A percentile compares a stretch with the other conserved stretches of the same genome.
Conservation (phyloP, 768 basidiomycete genomes). For the Suillus subalutaceus region DNA sequence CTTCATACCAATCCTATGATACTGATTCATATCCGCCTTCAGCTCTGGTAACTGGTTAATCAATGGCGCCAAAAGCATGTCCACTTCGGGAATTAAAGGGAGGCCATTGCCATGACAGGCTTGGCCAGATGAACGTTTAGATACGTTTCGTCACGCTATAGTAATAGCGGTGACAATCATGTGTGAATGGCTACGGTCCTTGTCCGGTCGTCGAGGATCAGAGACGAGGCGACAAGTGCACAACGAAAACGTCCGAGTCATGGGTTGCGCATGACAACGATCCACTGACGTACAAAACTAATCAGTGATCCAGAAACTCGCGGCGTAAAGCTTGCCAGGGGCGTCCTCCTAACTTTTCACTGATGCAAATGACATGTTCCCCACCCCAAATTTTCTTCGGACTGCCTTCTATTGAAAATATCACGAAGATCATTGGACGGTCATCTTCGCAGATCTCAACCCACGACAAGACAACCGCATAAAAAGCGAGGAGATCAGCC, state of each 20-base stretch:
- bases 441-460: background rate
- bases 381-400: background rate
- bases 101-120: background rate
- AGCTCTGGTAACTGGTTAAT: background rate
- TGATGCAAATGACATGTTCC: background rate
- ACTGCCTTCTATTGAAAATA: background rate
- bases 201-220: background rate
- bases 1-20: background rate
- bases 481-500: constrained; percentile 2
- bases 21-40: background rate
- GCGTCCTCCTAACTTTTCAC: background rate
- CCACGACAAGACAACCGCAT: background rate
- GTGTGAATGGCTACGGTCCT: background rate
- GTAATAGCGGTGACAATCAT: background rate
- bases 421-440: background rate
- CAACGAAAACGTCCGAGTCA: background rate
- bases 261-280: constrained; percentile 6
- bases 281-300: constrained; percentile 4
- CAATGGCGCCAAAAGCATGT: background rate
- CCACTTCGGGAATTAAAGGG: background rate
- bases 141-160: background rate
- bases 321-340: background rate
- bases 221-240: background rate
- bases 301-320: background rate
- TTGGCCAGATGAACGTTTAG: background rate